These are phyloP conservation scores for Dryadomyces sulphureus DNA, from an alignment of 2,329 filamentous ascomycete genomes.

Conservation along the genomic window DNA sequence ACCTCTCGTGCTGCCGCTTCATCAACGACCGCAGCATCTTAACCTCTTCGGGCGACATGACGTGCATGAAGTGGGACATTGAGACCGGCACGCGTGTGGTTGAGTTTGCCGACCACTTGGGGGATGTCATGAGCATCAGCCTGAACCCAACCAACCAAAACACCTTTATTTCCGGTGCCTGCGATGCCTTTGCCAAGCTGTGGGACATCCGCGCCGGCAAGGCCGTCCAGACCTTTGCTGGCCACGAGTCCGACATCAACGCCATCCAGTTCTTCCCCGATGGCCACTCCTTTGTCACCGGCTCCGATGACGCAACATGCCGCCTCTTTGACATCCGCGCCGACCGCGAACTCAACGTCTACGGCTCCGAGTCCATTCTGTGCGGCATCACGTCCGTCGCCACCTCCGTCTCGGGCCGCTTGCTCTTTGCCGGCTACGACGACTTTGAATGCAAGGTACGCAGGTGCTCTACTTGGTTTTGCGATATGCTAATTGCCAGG, in stretches of 20 bases:
- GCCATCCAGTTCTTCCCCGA: conserved; percentile 99
- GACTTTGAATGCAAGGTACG: conserved; percentile 99
- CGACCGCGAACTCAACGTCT: conserved; percentile 62
- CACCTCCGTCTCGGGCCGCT: conserved; percentile 87
- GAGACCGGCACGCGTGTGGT: conserved; percentile 95
- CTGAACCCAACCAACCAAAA: conserved; percentile 99
- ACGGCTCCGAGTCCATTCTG: conserved; percentile 81
- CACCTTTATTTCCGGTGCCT: conserved; percentile 97
- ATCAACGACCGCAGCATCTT: conserved; percentile 97
- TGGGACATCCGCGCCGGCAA: conserved; percentile 99
- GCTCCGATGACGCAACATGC: conserved; percentile 94
- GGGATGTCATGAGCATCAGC: conserved; percentile 99
- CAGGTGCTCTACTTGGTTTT: background rate
- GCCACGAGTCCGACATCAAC: conserved; percentile 98
- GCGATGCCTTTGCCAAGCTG: conserved; percentile 94
- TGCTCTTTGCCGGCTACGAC: conserved; percentile 94
- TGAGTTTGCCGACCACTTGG: conserved; percentile 94
- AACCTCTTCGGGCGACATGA: conserved; percentile 98
- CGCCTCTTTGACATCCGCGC: conserved; percentile 95
- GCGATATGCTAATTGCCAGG: conserved; percentile 33
- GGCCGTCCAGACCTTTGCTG: conserved; percentile 95
- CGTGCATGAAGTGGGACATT: conserved; percentile 99
- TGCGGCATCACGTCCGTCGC: conserved; percentile 98
- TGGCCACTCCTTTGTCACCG: conserved; percentile 94
- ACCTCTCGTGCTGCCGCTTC: conserved; percentile 95